Percentiles rank a stretch among this genome's conserved stretches.
Conservation (phyloP, 495 filamentous ascomycete genomes). For the Lichina pygmaea region DNA sequence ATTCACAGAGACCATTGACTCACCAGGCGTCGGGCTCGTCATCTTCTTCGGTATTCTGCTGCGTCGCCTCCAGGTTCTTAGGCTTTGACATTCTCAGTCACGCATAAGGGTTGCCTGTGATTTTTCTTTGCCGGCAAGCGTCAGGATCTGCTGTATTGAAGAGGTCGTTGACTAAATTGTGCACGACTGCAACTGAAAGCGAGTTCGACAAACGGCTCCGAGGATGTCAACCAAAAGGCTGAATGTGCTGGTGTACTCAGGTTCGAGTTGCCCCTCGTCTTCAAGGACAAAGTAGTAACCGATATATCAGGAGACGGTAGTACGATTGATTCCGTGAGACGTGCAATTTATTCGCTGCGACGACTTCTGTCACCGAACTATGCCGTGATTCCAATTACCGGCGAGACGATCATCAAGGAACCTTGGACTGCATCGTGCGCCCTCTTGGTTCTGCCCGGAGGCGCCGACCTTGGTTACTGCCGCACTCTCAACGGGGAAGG, state of each 20-base stretch:
- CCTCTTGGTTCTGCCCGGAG: slow-evolving; percentile 75
- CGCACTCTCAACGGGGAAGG: slow-evolving; percentile 66
- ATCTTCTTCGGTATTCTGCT: slow-evolving; percentile 17
- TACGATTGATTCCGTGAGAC: slow-evolving; percentile 66
- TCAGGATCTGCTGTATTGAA: neutral
- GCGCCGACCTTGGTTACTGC: slow-evolving; percentile 85
- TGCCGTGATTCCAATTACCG: slow-evolving; percentile 65
- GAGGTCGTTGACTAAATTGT: neutral
- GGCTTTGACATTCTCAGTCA: slow-evolving; percentile 20
- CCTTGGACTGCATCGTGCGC: slow-evolving; percentile 77
- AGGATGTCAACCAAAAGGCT: neutral
- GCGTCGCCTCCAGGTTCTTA: slow-evolving; percentile 13
- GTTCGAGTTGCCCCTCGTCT: slow-evolving; percentile 15
- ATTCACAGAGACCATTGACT: slow-evolving; percentile 3
- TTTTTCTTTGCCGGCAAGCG: neutral
- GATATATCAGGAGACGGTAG: slow-evolving; percentile 41
- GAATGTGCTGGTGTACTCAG: slow-evolving; percentile 72
- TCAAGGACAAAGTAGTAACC: slow-evolving; percentile 1
- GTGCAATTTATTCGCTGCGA: slow-evolving; percentile 69
- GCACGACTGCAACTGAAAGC: neutral
- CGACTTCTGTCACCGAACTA: slow-evolving; percentile 80
- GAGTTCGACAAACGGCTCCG: neutral
- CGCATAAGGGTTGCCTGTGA: neutral
- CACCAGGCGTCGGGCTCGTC: slow-evolving; percentile 95
- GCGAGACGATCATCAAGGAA: slow-evolving; percentile 59